A percentile compares a stretch with the other conserved stretches of the same genome.
Conservation (phyloP, 2,329 filamentous ascomycete genomes). For the Nigrospora oryzae region DNA sequence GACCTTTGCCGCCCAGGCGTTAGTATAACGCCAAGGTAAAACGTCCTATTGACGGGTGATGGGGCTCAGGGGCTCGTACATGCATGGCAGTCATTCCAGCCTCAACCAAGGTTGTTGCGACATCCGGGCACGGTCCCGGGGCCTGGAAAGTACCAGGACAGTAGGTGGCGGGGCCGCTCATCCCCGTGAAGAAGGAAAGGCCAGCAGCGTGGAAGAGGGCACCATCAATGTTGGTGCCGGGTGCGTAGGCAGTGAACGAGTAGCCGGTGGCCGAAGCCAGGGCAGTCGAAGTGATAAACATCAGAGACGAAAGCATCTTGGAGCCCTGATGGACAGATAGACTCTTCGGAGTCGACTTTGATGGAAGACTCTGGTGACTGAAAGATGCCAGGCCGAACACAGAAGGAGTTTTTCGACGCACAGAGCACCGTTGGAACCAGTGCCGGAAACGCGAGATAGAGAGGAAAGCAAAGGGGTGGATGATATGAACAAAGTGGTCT, state of each 20-base stretch:
- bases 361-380: no score
- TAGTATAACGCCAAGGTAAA: not conserved
- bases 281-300: conserved; percentile 7
- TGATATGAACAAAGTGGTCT: no score
- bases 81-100: conserved; percentile 12
- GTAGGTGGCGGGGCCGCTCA: conserved; percentile 14
- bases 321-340: no score
- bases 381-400: no score
- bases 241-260: conserved; percentile 15
- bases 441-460: no score
- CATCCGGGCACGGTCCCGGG: conserved; percentile 9
- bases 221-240: conserved; percentile 11
- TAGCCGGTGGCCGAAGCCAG: conserved; percentile 12
- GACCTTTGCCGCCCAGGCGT: conserved; percentile 20
- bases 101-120: conserved; percentile 16
- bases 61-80: conserved; percentile 7
- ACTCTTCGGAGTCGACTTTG: no score
- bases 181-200: conserved; percentile 13
- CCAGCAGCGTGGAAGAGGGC: conserved; percentile 12
- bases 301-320: conserved; percentile 5
- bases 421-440: no score
- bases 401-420: no score
- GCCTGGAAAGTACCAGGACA: conserved; percentile 9
- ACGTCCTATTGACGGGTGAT: not conserved
- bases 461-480: no score